Conservation (phyloP, 306 rosid species). For the Senna siamea region DNA sequence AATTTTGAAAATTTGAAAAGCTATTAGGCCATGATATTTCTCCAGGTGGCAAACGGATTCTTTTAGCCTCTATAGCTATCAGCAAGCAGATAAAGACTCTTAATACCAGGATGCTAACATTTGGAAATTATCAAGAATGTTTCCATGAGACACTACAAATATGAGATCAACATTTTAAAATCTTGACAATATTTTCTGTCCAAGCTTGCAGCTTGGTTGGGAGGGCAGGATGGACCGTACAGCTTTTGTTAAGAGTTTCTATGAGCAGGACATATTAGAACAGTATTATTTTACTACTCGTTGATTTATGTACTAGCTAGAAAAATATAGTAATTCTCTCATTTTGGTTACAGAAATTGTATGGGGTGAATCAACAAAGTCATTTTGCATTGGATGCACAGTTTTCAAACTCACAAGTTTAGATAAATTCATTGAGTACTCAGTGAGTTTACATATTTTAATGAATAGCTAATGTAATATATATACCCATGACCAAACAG, state of each 20-base stretch:
- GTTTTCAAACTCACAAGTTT: not conserved
- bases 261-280: not conserved
- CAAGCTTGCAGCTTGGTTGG: not conserved
- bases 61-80: not conserved
- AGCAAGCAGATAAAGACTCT: not conserved
- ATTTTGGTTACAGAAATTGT: not conserved
- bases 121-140: not conserved
- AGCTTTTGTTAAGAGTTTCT: not conserved
- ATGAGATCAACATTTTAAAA: not conserved
- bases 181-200: not conserved
- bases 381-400: not conserved
- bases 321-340: not conserved
- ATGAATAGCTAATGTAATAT: not conserved
- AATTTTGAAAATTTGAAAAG: not conserved
- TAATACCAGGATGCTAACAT: not conserved
- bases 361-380: not conserved
- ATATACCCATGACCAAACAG: not conserved
- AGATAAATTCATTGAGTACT: not conserved
- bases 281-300: not conserved
- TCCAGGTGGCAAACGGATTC: not conserved
- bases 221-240: not conserved
- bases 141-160: not conserved
- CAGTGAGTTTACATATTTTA: not conserved
- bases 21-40: constrained; percentile 5
- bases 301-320: not conserved